Conservation (phyloP, 2,329 filamentous ascomycete species). For the Diplodia scrobiculata region DNA sequence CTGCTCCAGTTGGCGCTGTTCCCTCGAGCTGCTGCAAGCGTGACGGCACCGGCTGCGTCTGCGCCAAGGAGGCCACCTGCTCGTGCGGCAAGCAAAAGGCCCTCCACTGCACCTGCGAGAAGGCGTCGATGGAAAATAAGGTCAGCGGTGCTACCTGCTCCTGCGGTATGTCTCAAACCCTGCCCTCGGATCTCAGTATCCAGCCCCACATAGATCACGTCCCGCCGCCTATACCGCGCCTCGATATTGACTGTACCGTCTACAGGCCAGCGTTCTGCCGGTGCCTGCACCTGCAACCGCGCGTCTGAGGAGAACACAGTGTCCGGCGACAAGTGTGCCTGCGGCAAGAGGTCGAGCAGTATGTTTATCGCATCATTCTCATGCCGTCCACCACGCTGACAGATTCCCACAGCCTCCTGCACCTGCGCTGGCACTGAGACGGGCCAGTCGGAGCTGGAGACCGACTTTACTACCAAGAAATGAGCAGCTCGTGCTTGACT, state of each 20-base stretch:
- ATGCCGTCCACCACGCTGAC: not conserved
- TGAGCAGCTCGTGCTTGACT: constrained; percentile 30
- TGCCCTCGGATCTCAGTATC: not conserved
- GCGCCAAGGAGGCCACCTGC: constrained; percentile 66
- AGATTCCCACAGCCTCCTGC: constrained; percentile 53
- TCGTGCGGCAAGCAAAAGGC: constrained; percentile 88
- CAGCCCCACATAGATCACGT: constrained; percentile 3
- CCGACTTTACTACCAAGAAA: constrained; percentile 78
- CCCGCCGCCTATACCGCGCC: not conserved
- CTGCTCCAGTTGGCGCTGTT: constrained; percentile 45
- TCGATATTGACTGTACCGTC: not conserved
- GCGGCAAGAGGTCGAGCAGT: constrained; percentile 74
- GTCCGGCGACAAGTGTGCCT: constrained; percentile 68
- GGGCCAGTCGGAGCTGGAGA: constrained; percentile 68
- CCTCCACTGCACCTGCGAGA: constrained; percentile 82
- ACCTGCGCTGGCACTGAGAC: constrained; percentile 77
- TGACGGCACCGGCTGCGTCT: constrained; percentile 59
- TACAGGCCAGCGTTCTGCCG: constrained; percentile 69
- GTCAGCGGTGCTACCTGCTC: constrained; percentile 75
- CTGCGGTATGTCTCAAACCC: constrained; percentile 61
- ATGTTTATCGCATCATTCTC: constrained; percentile 41
- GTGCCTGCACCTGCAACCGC: constrained; percentile 79
- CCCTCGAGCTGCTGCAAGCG: constrained; percentile 63
- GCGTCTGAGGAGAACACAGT: constrained; percentile 69
- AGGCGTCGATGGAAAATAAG: constrained; percentile 73